phyloP scores from a whole-genome alignment of 345 rosid species.

The Alliaria petiolata region DNA sequence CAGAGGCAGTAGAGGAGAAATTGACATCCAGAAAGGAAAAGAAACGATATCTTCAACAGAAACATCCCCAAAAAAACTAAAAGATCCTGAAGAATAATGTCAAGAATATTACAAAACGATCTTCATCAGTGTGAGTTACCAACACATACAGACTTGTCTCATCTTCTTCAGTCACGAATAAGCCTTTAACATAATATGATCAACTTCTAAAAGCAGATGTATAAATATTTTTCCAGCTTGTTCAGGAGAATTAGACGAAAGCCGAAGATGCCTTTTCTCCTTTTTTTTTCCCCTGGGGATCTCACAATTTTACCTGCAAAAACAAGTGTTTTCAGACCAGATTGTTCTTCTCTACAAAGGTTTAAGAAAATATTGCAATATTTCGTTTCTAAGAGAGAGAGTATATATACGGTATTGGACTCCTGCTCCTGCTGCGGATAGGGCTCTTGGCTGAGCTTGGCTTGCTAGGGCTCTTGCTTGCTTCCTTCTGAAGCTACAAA shows the following conservation, averaged over 20 bases:
- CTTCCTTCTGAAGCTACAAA: conserved; percentile 46
- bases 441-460: conserved; percentile 69
- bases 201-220: not conserved
- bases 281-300: not conserved
- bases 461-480: conserved; percentile 68
- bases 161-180: not conserved
- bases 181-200: not conserved
- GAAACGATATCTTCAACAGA: not conserved
- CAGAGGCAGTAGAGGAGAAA: not conserved
- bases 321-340: not conserved
- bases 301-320: conserved; percentile 18
- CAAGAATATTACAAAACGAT: conserved; percentile 7
- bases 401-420: conserved; percentile 54
- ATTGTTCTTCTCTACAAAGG: not conserved
- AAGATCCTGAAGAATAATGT: not conserved
- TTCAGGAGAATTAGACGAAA: not conserved
- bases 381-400: not conserved
- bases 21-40: too few species aligned
- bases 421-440: conserved; percentile 58
- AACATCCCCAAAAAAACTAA: not conserved
- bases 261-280: not conserved
- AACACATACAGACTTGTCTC: conserved; percentile 1
- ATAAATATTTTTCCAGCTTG: not conserved
- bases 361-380: not conserved
- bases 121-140: not conserved